Conservation (phyloP, 495 filamentous ascomycete genomes). For the Cudoniella acicularis region DNA sequence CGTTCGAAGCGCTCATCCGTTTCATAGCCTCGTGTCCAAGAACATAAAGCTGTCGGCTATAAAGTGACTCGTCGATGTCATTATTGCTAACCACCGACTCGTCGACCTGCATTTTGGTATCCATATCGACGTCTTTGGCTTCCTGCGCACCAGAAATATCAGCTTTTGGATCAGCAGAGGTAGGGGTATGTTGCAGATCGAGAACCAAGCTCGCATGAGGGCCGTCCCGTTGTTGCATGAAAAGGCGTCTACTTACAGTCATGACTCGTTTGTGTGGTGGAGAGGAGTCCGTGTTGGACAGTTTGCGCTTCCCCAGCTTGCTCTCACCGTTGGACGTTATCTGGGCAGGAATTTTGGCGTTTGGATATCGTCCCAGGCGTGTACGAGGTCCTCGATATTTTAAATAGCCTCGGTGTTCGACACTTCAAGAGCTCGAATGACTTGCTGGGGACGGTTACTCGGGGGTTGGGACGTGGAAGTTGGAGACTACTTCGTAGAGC, state of each 20-base stretch:
- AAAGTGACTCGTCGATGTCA: constrained; percentile 95
- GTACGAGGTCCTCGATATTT: no score
- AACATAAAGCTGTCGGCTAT: constrained; percentile 97
- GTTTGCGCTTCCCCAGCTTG: constrained; percentile 84
- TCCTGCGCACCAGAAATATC: constrained; percentile 25
- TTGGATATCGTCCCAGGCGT: constrained; percentile 15
- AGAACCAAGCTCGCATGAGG: background rate
- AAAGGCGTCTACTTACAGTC: constrained; percentile 48
- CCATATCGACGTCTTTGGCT: constrained; percentile 50
- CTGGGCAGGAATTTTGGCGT: constrained; percentile 28
- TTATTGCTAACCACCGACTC: constrained; percentile 27
- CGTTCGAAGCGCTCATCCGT: constrained; percentile 93
- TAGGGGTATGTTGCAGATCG: background rate
- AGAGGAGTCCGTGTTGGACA: constrained; percentile 68
- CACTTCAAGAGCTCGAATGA: constrained; percentile 3
- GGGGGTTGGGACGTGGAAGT: no score
- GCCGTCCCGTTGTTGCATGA: background rate
- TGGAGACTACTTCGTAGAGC: background rate
- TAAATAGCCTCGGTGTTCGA: no score
- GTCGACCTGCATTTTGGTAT: constrained; percentile 83
- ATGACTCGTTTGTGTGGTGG: constrained; percentile 63
- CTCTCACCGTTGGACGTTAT: constrained; percentile 16
- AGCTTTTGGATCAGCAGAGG: constrained; percentile 7
- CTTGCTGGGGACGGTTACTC: background rate
- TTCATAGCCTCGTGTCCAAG: constrained; percentile 99